A percentile compares a stretch with the other conserved stretches of the same genome.
phyloP scores from a whole-genome alignment of 768 basidiomycete species.

The Pulveroboletus ravenelii region DNA sequence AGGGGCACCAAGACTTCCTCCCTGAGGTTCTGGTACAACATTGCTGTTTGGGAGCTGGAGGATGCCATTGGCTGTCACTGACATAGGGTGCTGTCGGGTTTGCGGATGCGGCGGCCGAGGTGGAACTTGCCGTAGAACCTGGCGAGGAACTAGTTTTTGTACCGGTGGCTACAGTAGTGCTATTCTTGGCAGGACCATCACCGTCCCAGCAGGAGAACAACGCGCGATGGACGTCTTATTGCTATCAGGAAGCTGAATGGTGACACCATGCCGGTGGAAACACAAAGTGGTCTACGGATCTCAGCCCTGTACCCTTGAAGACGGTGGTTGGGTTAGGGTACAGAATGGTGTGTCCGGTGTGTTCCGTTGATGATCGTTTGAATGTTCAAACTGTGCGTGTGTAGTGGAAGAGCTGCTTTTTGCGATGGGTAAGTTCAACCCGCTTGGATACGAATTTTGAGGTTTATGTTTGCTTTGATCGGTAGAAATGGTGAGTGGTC shows the following conservation, averaged over 20 bases:
- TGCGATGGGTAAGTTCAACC: constrained; percentile 28
- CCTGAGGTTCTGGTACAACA: constrained; percentile 36
- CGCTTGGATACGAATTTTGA: background rate
- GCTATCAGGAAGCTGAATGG: too few species aligned
- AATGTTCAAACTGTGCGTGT: background rate
- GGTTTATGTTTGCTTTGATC: background rate
- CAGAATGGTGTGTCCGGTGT: constrained; percentile 40
- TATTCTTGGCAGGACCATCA: too few species aligned
- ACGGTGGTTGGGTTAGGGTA: constrained; percentile 57
- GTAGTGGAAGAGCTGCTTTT: constrained; percentile 36
- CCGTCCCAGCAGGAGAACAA: background rate
- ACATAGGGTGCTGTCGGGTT: constrained; percentile 33
- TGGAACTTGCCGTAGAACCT: background rate
- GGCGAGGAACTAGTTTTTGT: background rate
- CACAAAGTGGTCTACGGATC: too few species aligned
- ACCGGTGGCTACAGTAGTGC: background rate
- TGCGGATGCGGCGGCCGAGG: constrained; percentile 27
- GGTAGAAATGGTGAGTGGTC: constrained; percentile 12
- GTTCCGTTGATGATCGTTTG: background rate
- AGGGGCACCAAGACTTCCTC: constrained; percentile 39
- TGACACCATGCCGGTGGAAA: too few species aligned
- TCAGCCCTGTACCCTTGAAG: too few species aligned
- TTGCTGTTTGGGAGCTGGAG: too few species aligned
- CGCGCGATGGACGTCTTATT: constrained; percentile 3
- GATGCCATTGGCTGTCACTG: constrained; percentile 24